phyloP scores from a whole-genome alignment of 1,139 yeast genomes.

The Debaryomyces robertsiae region DNA sequence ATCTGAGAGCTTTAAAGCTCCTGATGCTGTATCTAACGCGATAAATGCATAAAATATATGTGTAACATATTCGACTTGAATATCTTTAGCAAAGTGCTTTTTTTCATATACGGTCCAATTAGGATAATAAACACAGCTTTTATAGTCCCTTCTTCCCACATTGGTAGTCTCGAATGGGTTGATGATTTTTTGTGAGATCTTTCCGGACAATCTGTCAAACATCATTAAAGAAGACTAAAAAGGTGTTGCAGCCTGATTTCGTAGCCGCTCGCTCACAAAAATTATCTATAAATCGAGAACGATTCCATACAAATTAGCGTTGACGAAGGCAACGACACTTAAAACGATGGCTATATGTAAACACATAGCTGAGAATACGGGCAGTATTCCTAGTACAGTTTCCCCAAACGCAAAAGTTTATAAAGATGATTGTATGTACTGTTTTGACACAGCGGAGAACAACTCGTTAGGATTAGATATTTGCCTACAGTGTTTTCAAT shows the following conservation, averaged over 20 bases:
- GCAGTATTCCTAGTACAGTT: conserved; percentile 22
- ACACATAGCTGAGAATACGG: conserved; percentile 23
- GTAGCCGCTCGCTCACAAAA: conserved; percentile 3
- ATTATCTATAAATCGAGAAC: background rate
- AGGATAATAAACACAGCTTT: conserved; percentile 40
- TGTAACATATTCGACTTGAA: conserved; percentile 59
- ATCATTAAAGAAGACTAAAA: background rate
- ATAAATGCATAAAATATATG: conserved; percentile 82
- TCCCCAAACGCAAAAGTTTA: conserved; percentile 44
- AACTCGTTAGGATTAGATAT: conserved; percentile 65
- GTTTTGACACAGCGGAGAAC: conserved; percentile 74
- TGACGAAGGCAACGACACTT: background rate
- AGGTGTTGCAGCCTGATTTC: conserved; percentile 4
- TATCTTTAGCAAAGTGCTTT: conserved; percentile 64
- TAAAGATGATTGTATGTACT: conserved; percentile 84
- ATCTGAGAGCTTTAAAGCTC: conserved; percentile 59
- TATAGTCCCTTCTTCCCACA: conserved; percentile 12
- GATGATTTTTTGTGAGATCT: background rate
- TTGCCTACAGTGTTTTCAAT: conserved; percentile 66
- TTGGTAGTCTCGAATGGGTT: background rate
- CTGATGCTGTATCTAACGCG: conserved; percentile 54
- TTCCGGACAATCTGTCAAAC: conserved; percentile 6
- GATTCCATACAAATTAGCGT: background rate
- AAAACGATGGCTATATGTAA: conserved; percentile 10
- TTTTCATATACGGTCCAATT: conserved; percentile 77